Conservation (phyloP, 805 yeast species). For the Candida patagonica region DNA sequence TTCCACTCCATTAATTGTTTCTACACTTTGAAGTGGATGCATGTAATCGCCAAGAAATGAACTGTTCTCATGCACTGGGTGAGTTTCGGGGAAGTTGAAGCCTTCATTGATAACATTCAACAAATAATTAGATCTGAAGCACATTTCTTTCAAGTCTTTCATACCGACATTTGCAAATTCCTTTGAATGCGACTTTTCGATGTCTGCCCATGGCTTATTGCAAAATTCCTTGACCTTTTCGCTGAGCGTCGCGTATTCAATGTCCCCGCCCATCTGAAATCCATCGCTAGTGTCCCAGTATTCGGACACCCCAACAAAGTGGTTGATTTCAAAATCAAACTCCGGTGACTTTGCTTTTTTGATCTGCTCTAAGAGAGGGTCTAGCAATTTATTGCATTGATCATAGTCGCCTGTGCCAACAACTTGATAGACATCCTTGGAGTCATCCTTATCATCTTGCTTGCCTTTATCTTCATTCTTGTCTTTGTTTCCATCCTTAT, state of each 20-base stretch:
- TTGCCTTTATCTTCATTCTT: constrained; percentile 12
- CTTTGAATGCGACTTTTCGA: constrained; percentile 41
- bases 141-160: constrained; percentile 54
- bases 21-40: constrained; percentile 75
- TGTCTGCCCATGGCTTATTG: constrained; percentile 58
- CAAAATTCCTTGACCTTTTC: constrained; percentile 63
- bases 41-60: constrained; percentile 10
- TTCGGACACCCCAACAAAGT: constrained; percentile 90
- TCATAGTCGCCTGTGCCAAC: constrained; percentile 76
- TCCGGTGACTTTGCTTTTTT: constrained; percentile 37
- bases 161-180: constrained; percentile 48
- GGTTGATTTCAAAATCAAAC: constrained; percentile 69
- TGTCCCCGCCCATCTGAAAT: constrained; percentile 75
- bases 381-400: constrained; percentile 58
- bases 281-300: constrained; percentile 96
- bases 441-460: constrained; percentile 12
- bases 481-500: constrained; percentile 9
- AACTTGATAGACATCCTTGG: constrained; percentile 23
- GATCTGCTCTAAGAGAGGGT: constrained; percentile 47
- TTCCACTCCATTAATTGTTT: constrained; percentile 72
- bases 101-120: constrained; percentile 85
- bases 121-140: constrained; percentile 95
- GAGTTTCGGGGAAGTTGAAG: constrained; percentile 59
- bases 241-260: constrained; percentile 64
- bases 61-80: constrained; percentile 3